Evolutionary conservation across 1,284 basidiomycete genomes (phyloP).

Genomic region (Anthracocystis panici-leucophaei): DNA sequence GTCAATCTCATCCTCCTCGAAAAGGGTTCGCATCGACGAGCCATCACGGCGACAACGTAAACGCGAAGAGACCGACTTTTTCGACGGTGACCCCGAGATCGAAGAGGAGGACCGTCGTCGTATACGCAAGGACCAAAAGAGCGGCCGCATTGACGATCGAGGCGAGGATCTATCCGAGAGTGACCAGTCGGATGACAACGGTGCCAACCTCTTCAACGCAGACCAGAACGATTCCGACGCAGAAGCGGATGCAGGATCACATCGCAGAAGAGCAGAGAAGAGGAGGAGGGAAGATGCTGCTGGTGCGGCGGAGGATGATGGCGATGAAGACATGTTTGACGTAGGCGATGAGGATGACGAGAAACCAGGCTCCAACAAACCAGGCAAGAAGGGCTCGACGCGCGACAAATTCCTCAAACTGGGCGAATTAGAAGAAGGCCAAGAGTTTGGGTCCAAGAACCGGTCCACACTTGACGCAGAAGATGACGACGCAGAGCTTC

Average conservation of each 20-base stretch:
- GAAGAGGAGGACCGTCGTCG: constrained; percentile 60
- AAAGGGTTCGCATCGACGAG: constrained; percentile 42
- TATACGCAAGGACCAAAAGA: constrained; percentile 55
- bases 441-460: constrained; percentile 62
- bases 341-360: constrained; percentile 39
- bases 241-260: constrained; percentile 69
- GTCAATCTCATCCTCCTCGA: constrained; percentile 11
- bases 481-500: constrained; percentile 46
- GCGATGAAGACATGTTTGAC: constrained; percentile 88
- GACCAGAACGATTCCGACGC: constrained; percentile 82
- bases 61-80: constrained; percentile 33
- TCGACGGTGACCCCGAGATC: constrained; percentile 61
- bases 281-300: constrained; percentile 72
- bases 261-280: constrained; percentile 68
- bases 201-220: constrained; percentile 21
- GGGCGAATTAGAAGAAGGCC: constrained; percentile 82
- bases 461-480: constrained; percentile 51
- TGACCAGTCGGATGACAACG: constrained; percentile 36
- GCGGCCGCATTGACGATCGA: constrained; percentile 76
- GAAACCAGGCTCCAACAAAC: constrained; percentile 10
- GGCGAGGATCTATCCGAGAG: constrained; percentile 87
- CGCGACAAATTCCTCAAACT: constrained; percentile 71
- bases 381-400: constrained; percentile 14
- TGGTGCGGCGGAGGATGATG: constrained; percentile 61
- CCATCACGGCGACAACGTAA: constrained; percentile 23